Evolutionary conservation across 768 basidiomycete species (phyloP).

Genomic region (Epithele typhae): DNA sequence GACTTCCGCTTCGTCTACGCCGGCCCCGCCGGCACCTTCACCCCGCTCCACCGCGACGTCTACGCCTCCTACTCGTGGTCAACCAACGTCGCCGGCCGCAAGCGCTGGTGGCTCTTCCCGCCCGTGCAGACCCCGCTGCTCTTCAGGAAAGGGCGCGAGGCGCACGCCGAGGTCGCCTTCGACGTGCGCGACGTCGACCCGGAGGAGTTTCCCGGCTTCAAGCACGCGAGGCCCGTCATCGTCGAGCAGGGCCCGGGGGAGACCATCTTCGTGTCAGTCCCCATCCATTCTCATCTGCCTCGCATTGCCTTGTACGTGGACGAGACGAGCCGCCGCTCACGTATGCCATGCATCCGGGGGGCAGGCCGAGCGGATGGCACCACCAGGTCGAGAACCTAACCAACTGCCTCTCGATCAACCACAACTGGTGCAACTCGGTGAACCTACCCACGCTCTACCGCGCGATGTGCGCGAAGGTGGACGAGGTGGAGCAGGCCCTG

Average conservation of each 20-base stretch:
- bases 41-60: slow-evolving; percentile 27
- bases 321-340: too few relatives aligned
- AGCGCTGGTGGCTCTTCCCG: slow-evolving; percentile 27
- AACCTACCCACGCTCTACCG: slow-evolving; percentile 24
- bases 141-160: slow-evolving; percentile 16
- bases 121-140: slow-evolving; percentile 21
- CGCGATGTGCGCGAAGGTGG: slow-evolving; percentile 25
- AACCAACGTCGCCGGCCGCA: slow-evolving; percentile 24
- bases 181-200: slow-evolving; percentile 21
- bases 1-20: slow-evolving; percentile 29
- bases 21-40: slow-evolving; percentile 24
- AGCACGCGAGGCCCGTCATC: slow-evolving; percentile 13
- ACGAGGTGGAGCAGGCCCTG: slow-evolving; percentile 24
- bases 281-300: too few relatives aligned
- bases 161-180: slow-evolving; percentile 14
- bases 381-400: slow-evolving; percentile 29
- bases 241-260: slow-evolving; percentile 24
- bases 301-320: too few relatives aligned
- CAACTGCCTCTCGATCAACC: slow-evolving; percentile 27
- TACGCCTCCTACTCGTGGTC: slow-evolving; percentile 29
- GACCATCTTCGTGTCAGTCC: slow-evolving; percentile 26
- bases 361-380: slow-evolving; percentile 27
- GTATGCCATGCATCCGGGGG: too few relatives aligned
- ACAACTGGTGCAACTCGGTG: slow-evolving; percentile 30
- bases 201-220: slow-evolving; percentile 12